Conservation (phyloP, 495 filamentous ascomycete species). For the Margaritispora aquatica region DNA sequence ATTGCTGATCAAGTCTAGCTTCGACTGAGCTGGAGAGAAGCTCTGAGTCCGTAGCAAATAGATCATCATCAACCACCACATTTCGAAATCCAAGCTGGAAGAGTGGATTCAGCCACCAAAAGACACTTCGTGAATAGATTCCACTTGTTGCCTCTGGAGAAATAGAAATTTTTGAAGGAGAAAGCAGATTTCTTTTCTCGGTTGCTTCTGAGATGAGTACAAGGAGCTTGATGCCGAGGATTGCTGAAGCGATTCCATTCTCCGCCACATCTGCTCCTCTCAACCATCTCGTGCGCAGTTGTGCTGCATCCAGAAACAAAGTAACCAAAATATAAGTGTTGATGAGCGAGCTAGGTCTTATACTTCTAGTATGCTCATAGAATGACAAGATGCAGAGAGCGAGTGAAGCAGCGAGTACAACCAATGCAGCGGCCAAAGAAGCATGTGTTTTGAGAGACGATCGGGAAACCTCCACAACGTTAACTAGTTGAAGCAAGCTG, state of each 20-base stretch:
- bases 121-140: constrained; percentile 28
- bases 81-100: constrained; percentile 27
- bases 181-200: constrained; percentile 45
- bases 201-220: constrained; percentile 44
- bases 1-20: constrained; percentile 19
- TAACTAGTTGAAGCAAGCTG: constrained; percentile 8
- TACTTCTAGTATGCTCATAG: constrained; percentile 31
- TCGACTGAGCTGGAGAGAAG: constrained; percentile 5
- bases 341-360: constrained; percentile 31
- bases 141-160: constrained; percentile 31
- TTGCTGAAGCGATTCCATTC: constrained; percentile 18
- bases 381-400: constrained; percentile 32
- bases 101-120: constrained; percentile 37
- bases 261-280: not conserved
- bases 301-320: constrained; percentile 47
- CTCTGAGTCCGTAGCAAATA: constrained; percentile 21
- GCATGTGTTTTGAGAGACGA: constrained; percentile 33
- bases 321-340: constrained; percentile 50
- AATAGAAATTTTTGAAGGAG: constrained; percentile 28
- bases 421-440: constrained; percentile 40
- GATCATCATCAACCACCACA: constrained; percentile 27
- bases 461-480: constrained; percentile 1
- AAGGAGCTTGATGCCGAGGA: constrained; percentile 23
- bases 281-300: constrained; percentile 38
- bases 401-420: constrained; percentile 33